phyloP scores from a whole-genome alignment of 805 yeast species.

The Starmerella powellii region DNA sequence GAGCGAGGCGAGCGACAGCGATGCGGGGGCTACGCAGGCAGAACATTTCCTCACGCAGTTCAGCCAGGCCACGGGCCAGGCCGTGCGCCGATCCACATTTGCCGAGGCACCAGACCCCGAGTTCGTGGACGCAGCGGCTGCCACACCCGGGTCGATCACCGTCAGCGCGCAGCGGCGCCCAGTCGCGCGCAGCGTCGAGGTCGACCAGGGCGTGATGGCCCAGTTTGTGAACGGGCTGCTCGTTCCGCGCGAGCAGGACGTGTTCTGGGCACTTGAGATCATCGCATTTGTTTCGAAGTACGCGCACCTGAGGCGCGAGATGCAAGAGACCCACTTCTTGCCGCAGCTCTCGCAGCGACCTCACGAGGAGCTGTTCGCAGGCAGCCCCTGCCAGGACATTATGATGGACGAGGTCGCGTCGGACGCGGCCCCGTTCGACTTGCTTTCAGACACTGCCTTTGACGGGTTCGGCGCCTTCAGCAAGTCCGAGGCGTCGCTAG shows the following conservation, averaged over 20 bases:
- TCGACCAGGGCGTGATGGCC: slow-evolving; percentile 34
- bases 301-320: slow-evolving; percentile 57
- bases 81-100: slow-evolving; percentile 3
- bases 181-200: neutral
- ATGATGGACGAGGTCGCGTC: slow-evolving; percentile 1
- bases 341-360: slow-evolving; percentile 47
- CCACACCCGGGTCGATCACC: neutral
- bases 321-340: slow-evolving; percentile 66
- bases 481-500: no score
- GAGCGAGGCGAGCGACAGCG: neutral
- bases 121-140: neutral
- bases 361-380: slow-evolving; percentile 9
- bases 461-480: no score
- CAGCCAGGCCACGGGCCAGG: slow-evolving; percentile 10
- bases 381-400: slow-evolving; percentile 5
- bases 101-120: neutral
- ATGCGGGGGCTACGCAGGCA: neutral
- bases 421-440: neutral
- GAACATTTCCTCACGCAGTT: slow-evolving; percentile 8
- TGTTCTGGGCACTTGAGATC: slow-evolving; percentile 83
- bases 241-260: slow-evolving; percentile 87
- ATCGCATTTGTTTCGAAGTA: slow-evolving; percentile 90
- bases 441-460: no score
- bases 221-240: slow-evolving; percentile 54
- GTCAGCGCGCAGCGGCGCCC: no score